A percentile compares a stretch with the other conserved stretches of the same genome.
phyloP scores from a whole-genome alignment of 2,329 filamentous ascomycete genomes.

The Ramularia collo-cygni region DNA sequence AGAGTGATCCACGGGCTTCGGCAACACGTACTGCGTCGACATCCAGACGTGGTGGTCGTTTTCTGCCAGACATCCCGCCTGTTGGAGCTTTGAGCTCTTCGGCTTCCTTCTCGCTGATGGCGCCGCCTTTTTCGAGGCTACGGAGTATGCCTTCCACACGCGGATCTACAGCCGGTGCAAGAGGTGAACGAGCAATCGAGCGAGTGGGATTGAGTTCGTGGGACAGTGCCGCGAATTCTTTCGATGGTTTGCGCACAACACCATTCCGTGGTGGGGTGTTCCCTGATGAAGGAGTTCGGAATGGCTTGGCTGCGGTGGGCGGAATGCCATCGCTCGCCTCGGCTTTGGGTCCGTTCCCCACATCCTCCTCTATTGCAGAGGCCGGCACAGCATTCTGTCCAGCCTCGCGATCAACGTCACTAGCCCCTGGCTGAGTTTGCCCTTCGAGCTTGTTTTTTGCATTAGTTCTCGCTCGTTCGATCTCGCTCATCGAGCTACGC shows the following conservation, averaged over 20 bases:
- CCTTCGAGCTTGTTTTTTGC: constrained; percentile 12
- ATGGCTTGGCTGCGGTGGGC: no score
- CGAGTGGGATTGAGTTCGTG: constrained; percentile 12
- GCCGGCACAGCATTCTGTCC: no score
- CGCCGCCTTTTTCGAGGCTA: constrained; percentile 30
- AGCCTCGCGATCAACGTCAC: no score
- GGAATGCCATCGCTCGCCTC: no score
- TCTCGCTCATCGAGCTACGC: neutral
- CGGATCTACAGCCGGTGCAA: constrained; percentile 20
- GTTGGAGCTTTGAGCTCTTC: constrained; percentile 26
- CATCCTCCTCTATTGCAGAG: no score
- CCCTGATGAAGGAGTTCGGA: no score
- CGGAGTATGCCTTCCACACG: constrained; percentile 23
- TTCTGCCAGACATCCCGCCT: constrained; percentile 34
- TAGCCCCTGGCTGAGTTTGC: constrained; percentile 8
- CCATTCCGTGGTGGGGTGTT: no score
- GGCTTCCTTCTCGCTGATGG: constrained; percentile 24
- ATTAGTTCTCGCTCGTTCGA: constrained; percentile 5
- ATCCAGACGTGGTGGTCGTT: constrained; percentile 65
- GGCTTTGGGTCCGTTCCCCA: no score
- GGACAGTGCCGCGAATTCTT: constrained; percentile 14
- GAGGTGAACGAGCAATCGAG: constrained; percentile 19
- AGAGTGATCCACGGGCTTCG: constrained; percentile 80
- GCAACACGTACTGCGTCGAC: constrained; percentile 75
- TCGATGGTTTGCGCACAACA: constrained; percentile 11